Conservation (phyloP, 768 basidiomycete genomes). For the Panaeolus papilionaceus region DNA sequence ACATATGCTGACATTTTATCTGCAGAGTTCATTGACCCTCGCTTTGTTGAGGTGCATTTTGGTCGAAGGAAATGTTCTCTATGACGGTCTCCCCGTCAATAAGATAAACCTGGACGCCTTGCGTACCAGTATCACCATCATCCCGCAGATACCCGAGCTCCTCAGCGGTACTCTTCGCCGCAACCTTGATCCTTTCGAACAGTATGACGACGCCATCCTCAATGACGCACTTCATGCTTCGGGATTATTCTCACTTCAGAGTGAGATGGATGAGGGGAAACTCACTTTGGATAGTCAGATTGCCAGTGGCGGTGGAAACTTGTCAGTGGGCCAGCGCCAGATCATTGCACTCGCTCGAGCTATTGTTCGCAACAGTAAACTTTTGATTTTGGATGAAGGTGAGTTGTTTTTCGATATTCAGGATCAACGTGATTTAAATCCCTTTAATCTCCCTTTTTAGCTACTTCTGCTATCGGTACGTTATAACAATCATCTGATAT, state of each 20-base stretch:
- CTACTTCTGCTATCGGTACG: slow-evolving; percentile 53
- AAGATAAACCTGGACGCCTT: slow-evolving; percentile 62
- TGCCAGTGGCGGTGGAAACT: slow-evolving; percentile 66
- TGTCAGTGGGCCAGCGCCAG: slow-evolving; percentile 79
- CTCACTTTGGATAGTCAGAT: slow-evolving; percentile 53
- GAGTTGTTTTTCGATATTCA: slow-evolving; percentile 32
- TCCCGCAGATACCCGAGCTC: slow-evolving; percentile 57
- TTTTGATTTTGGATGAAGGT: slow-evolving; percentile 69
- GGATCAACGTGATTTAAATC: background rate
- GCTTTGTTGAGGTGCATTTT: slow-evolving; percentile 64
- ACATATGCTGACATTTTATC: background rate
- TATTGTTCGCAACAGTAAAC: slow-evolving; percentile 58
- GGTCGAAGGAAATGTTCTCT: slow-evolving; percentile 60
- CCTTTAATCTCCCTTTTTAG: slow-evolving; percentile 22
- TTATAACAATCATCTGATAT: background rate
- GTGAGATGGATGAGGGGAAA: slow-evolving; percentile 52
- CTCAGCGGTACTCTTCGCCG: slow-evolving; percentile 62
- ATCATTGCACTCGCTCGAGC: slow-evolving; percentile 70
- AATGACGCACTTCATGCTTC: slow-evolving; percentile 48
- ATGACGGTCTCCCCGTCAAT: slow-evolving; percentile 57
- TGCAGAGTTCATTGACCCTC: slow-evolving; percentile 60
- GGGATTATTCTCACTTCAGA: slow-evolving; percentile 43
- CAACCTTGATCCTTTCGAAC: slow-evolving; percentile 69
- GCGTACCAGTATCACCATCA: slow-evolving; percentile 66
- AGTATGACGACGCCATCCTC: slow-evolving; percentile 53